These are phyloP conservation scores for Psilocybe subaeruginosa DNA, from an alignment of 768 basidiomycete species.

Conservation along the genomic window DNA sequence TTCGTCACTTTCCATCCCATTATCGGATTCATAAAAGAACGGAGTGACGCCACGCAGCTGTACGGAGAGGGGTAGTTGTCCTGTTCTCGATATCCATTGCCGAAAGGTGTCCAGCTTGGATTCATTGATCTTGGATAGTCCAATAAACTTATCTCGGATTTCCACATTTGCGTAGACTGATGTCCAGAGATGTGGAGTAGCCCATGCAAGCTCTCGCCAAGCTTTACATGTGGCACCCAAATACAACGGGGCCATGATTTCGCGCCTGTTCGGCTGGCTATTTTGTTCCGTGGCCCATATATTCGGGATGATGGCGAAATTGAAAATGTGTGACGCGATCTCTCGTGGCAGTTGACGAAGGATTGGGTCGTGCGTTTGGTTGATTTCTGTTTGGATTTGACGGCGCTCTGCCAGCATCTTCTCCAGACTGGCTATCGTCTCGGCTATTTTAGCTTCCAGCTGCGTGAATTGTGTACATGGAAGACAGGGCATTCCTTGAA, in stretches of 20 bases:
- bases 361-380: background rate
- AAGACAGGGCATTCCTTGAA: background rate
- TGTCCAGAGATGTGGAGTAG: conserved; percentile 7
- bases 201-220: conserved; percentile 8
- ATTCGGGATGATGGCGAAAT: background rate
- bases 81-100: too few relatives aligned
- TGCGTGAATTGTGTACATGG: background rate
- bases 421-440: background rate
- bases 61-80: too few relatives aligned
- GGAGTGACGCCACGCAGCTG: too few relatives aligned
- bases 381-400: background rate
- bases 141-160: too few relatives aligned
- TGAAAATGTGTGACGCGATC: background rate
- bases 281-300: background rate
- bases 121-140: too few relatives aligned
- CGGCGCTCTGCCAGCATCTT: background rate
- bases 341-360: background rate
- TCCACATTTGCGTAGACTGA: too few relatives aligned
- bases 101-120: too few relatives aligned
- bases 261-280: background rate
- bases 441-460: background rate
- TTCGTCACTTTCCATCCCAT: too few relatives aligned
- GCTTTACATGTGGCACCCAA: conserved; percentile 10
- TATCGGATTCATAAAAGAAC: too few relatives aligned
- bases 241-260: background rate